Base-by-base conservation (phyloP, 2,329 filamentous ascomycete species). In the Leptodontidium sp. region DNA sequence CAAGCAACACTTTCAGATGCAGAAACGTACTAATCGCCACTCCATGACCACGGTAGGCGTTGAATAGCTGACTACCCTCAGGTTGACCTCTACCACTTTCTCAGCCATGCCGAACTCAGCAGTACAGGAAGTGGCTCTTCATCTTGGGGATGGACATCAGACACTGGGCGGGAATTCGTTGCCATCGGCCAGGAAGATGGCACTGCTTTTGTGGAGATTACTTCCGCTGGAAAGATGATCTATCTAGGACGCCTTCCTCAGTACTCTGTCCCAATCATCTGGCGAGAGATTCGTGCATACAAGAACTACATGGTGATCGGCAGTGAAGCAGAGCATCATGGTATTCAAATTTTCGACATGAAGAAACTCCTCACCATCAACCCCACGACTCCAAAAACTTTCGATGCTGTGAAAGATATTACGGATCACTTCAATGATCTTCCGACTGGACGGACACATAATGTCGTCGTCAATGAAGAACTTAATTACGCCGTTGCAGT, bases 331-430 rank as follows among this genome's bases (percentile, higher is more conserved):
- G 73, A 75, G 11, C 76, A 77, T 59, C 85, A 87, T 72, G 82
- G 82, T 50, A 82, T 87, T 55, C 85, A 87, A 75, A 82, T 87
- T 73, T 87, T 87, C 71, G 85, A 87, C 71, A 82, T 86, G 83
- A 84, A 79, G 72, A 85, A 85, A 79, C 80, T 87, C 15, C 79
- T 86, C 64, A 78, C 79, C 45, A 75, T 87, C 68, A 80, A 84
- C 75, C 81, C 82, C 0, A 61, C 61, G 7, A 77, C 77, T 4
- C 80, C 81, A 14, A 75, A 75, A 4, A 78, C 74, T 45, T 84
- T 84, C 72, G 74, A 76, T 69, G 79, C 53, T 24, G 47, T n/a
- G 14, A 65, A 66, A 17, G n/a, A 40, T 12, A 43, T 65, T 5
- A 65, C 63, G 4, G 63, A 52, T 32, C 63, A 65, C n/a, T 65